Conservation (phyloP, 306 rosid genomes). For the Castanea mollissima region DNA sequence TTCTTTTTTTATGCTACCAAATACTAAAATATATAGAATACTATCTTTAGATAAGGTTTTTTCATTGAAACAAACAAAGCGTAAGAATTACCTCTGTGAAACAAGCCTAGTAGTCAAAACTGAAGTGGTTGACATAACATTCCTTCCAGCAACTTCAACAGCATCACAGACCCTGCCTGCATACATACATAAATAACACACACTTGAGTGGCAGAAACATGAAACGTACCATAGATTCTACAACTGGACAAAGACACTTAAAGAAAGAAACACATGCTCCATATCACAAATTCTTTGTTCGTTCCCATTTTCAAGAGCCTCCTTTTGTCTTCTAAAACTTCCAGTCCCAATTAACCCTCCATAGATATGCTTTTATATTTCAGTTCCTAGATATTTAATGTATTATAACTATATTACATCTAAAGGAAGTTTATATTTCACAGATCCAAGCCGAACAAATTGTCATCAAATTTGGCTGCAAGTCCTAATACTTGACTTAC, state of each 20-base stretch:
- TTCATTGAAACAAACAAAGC: no score
- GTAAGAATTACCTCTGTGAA: conserved; percentile 71
- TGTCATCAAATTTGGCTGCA: not conserved
- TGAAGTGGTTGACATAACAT: conserved; percentile 84
- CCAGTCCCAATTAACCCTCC: not conserved
- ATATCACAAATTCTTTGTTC: not conserved
- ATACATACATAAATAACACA: conserved; percentile 1
- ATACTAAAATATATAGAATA: no score
- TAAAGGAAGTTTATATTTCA: not conserved
- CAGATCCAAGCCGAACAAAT: not conserved
- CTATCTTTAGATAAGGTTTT: no score
- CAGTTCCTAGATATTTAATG: not conserved
- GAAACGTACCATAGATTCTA: not conserved
- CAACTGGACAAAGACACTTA: not conserved
- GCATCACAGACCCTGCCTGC: conserved; percentile 88
- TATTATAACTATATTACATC: not conserved
- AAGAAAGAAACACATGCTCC: not conserved
- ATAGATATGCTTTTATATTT: not conserved
- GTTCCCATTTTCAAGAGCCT: not conserved
- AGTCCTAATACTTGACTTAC: not conserved
- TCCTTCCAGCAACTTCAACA: conserved; percentile 83
- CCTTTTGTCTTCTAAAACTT: not conserved
- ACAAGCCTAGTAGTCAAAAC: conserved; percentile 65
- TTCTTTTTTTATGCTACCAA: no score
- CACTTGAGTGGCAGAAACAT: not conserved